Evolutionary conservation across 805 yeast species (phyloP), one percentile per base, ranked within the genome.

Genomic region (Barnettozyma botsteinii): DNA sequence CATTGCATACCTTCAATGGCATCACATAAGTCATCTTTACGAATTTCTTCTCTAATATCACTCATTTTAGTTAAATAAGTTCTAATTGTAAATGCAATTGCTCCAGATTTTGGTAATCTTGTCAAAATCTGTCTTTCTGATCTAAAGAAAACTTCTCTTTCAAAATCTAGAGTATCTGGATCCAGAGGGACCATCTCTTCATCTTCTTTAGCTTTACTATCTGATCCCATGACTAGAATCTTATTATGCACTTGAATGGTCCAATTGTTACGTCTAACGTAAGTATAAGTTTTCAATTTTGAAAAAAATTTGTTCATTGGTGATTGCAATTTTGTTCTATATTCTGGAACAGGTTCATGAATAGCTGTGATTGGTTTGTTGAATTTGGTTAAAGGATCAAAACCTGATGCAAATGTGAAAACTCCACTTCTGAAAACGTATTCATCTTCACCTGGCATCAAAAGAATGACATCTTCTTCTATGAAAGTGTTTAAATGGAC

Each of bases 281-380:
- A 68, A 40, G 75, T 74, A 23, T 70, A 65, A 4, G 75, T 70
- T 47, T 69, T 66, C 44, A 83, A 54, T 45, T 76, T 69, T 21
- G 67, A 65, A 56, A 84, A 84, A 54, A 78, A 84, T 49, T 70
- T 72, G 52, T 75, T 76, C 91, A 84, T 84, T 18, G 84, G 73
- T 6, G 67, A 50, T 55, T 74, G 70, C 31, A 84, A 63, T 46
- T 76, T 70, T 17, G 70, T 60, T 38, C 65, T 57, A 51, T 84
- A 84, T 43, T 73, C 74, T 0, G 93, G 94, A 2, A 84, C 89
- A 0, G 89, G 89, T 3, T 62, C 70, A 53, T 84, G 94, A 43
- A 84, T 73, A 34, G 56, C 62, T 0, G 84, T 73, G 29, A 84
- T 59, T 2, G 81, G 77, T 49, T 66, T 59, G 51, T 77, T 64